phyloP scores from a whole-genome alignment of 1,284 basidiomycete species.

The Exsudoporus floridanus region DNA sequence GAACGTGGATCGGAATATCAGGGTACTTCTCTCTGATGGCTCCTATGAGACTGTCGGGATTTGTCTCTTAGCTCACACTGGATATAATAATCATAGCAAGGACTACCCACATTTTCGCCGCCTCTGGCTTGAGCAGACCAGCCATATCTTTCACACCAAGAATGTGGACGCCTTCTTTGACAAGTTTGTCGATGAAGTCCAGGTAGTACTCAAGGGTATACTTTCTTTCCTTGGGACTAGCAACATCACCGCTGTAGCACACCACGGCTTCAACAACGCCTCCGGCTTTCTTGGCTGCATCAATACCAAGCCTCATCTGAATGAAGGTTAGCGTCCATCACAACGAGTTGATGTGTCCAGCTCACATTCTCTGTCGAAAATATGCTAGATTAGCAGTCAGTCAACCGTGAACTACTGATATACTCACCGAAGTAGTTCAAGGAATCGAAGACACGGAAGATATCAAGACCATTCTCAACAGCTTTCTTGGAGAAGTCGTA shows the following conservation, averaged over 20 bases:
- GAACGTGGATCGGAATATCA: slow-evolving; percentile 97
- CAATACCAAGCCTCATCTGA: slow-evolving; percentile 94
- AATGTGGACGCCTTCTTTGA: slow-evolving; percentile 95
- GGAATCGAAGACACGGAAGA: slow-evolving; percentile 99
- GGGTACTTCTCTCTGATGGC: slow-evolving; percentile 96
- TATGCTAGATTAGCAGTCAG: slow-evolving; percentile 9
- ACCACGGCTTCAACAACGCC: slow-evolving; percentile 98
- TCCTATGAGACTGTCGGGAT: slow-evolving; percentile 71
- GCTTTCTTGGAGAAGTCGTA: slow-evolving; percentile 99
- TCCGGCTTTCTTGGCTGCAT: slow-evolving; percentile 99
- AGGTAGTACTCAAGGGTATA: slow-evolving; percentile 99
- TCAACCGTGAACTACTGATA: neutral
- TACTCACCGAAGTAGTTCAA: slow-evolving; percentile 91
- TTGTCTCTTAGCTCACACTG: slow-evolving; percentile 6
- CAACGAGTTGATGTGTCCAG: neutral
- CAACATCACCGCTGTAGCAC: slow-evolving; percentile 99
- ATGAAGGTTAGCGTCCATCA: slow-evolving; percentile 14
- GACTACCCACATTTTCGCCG: slow-evolving; percentile 75
- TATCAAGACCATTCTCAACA: slow-evolving; percentile 98
- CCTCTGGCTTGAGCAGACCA: slow-evolving; percentile 92
- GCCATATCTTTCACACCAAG: slow-evolving; percentile 99
- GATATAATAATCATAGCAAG: neutral
- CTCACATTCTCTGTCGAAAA: slow-evolving; percentile 59
- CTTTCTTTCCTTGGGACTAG: slow-evolving; percentile 93
- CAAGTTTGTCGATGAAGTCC: slow-evolving; percentile 92